These are phyloP conservation scores for Saturnispora galanensis DNA, from an alignment of 805 yeast genomes.

Conservation along the genomic window DNA sequence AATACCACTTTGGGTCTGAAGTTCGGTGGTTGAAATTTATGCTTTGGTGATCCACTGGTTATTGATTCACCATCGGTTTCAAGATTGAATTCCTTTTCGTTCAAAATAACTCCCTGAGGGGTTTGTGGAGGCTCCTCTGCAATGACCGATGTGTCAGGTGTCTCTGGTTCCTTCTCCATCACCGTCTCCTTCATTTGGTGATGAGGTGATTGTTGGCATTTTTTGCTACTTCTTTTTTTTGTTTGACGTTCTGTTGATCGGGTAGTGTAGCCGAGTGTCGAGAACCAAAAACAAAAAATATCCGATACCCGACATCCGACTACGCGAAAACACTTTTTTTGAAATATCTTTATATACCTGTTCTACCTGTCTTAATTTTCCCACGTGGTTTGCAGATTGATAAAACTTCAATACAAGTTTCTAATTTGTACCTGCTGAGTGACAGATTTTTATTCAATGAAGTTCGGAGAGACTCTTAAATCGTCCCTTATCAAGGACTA, in stretches of 20 bases:
- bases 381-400: background rate
- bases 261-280: background rate
- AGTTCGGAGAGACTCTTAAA: constrained; percentile 90
- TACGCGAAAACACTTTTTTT: too few species aligned
- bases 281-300: background rate
- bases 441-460: constrained; percentile 40
- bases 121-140: background rate
- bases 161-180: background rate
- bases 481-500: constrained; percentile 85
- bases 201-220: background rate
- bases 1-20: background rate
- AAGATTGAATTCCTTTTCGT: background rate
- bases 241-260: too few species aligned
- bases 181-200: background rate
- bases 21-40: constrained; percentile 3
- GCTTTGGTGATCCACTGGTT: background rate
- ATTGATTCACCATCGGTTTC: too few species aligned
- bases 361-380: too few species aligned
- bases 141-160: background rate
- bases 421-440: background rate
- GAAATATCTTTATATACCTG: too few species aligned
- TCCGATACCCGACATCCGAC: background rate
- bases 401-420: background rate
- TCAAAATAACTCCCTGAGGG: background rate
- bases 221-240: background rate